phyloP scores from a whole-genome alignment of 2,329 filamentous ascomycete species.

The Calonectria hongkongensis region DNA sequence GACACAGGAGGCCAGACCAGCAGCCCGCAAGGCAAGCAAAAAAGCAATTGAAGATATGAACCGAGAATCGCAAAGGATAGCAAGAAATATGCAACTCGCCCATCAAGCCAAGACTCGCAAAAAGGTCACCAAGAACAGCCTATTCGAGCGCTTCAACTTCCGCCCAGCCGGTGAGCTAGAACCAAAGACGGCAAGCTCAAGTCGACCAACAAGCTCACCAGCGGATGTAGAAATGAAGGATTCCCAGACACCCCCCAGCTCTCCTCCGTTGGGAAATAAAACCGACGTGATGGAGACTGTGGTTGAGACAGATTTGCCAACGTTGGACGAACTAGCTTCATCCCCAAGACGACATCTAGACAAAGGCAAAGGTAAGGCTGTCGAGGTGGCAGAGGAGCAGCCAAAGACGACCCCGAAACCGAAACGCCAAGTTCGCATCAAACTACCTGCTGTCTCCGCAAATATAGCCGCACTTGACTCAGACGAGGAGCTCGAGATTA shows the following conservation, averaged over 20 bases:
- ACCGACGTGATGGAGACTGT: constrained; percentile 37
- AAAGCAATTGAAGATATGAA: constrained; percentile 97
- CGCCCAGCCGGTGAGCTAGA: constrained; percentile 64
- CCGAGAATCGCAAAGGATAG: constrained; percentile 93
- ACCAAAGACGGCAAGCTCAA: constrained; percentile 72
- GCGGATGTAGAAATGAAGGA: constrained; percentile 72
- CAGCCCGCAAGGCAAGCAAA: constrained; percentile 88
- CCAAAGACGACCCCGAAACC: constrained; percentile 54
- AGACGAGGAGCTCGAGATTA: constrained; percentile 80
- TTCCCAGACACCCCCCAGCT: constrained; percentile 83
- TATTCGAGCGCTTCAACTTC: constrained; percentile 91
- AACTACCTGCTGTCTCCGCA: constrained; percentile 64
- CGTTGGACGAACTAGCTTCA: constrained; percentile 60
- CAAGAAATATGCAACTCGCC: constrained; percentile 90
- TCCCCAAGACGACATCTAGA: constrained; percentile 62
- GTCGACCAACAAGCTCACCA: constrained; percentile 70
- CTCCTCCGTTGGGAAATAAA: constrained; percentile 69
- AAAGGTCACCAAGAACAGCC: constrained; percentile 87
- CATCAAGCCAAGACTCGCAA: constrained; percentile 94
- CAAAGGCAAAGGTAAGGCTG: constrained; percentile 78
- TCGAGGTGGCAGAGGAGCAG: constrained; percentile 43
- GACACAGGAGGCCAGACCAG: constrained; percentile 81
- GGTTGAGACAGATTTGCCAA: constrained; percentile 51
- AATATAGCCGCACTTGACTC: constrained; percentile 66
- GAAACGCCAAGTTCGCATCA: constrained; percentile 71